Percentiles rank a stretch among this genome's conserved stretches.
These are phyloP conservation scores for Rhodotorula glutinis DNA, from an alignment of 1,284 basidiomycete species.

Conservation along the genomic window DNA sequence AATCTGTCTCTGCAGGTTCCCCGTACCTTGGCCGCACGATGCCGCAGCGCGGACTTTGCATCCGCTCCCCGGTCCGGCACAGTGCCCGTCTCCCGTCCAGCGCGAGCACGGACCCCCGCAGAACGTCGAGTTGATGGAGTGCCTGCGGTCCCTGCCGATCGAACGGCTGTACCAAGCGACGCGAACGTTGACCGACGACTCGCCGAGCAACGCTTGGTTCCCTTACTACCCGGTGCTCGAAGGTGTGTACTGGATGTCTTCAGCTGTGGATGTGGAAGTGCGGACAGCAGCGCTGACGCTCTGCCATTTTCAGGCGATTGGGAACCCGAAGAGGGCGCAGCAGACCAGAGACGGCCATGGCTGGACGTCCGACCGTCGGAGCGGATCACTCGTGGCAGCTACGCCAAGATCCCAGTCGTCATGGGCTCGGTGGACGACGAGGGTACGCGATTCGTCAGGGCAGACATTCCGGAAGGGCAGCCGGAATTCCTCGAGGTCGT, in stretches of 20 bases:
- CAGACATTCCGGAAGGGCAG: not conserved
- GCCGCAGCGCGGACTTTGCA: slow-evolving; percentile 32
- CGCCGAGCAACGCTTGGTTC: slow-evolving; percentile 29
- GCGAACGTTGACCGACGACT: slow-evolving; percentile 12
- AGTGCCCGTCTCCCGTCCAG: slow-evolving; percentile 31
- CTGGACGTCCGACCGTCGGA: slow-evolving; percentile 28
- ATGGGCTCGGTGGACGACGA: slow-evolving; percentile 34
- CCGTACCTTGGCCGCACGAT: slow-evolving; percentile 39
- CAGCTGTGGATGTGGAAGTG: too few relatives aligned
- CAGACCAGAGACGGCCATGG: slow-evolving; percentile 19
- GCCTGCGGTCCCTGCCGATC: slow-evolving; percentile 16
- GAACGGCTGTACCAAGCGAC: slow-evolving; percentile 17
- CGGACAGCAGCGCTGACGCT: too few relatives aligned
- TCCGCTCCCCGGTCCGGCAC: slow-evolving; percentile 30
- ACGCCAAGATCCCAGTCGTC: slow-evolving; percentile 29
- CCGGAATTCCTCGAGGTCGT: slow-evolving; percentile 22
- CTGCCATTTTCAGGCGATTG: slow-evolving; percentile 17
- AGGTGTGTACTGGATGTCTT: slow-evolving; percentile 8
- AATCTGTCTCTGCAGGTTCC: slow-evolving; percentile 22
- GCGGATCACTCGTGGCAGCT: slow-evolving; percentile 30
- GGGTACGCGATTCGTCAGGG: slow-evolving; percentile 22
- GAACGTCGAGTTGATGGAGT: slow-evolving; percentile 27
- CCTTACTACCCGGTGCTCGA: slow-evolving; percentile 30
- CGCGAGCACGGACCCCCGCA: slow-evolving; percentile 26
- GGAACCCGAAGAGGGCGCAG: slow-evolving; percentile 7